Evolutionary conservation across 2,329 filamentous ascomycete genomes (phyloP), one percentile per base, ranked within the genome.

Genomic region (Didymella glomerata): DNA sequence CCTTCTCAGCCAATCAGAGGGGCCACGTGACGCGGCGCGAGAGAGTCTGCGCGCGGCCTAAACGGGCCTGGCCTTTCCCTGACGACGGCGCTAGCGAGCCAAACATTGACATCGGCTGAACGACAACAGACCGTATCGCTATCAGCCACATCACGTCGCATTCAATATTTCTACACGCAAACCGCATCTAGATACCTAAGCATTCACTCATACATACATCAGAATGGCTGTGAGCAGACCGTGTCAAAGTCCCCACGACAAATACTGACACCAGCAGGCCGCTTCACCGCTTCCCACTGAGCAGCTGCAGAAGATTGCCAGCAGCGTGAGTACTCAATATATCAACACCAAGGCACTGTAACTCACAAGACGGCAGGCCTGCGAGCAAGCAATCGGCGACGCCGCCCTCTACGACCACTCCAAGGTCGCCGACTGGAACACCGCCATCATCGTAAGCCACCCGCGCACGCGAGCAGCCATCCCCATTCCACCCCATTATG

Each of bases 381-480:
- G 93, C 84, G 88, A 91, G 74, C 85, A 84, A 68, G 90, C 92
- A 60, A 86, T 98, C 70, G 87, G 88, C 63, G 84, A 80, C 64
- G 88, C 88, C 60, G 88, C 92, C 62, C 88, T 85, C 80, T 99
- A 99, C 82, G 90, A 96, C 66, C 95, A 98, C 79, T 80, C 88
- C 55, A 89, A 90, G 76, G 96, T 94, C 34, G 87, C 90, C 75
- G 82, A 87, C 69, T 98, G 94, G 94, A 98, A 98, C 83, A 90
- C 90, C 32, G 83, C 85, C 66, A 98, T 99, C 78, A 97, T 98
- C 78, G 93, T 96, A 85, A 71, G 87, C 55, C 57, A 82, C 61
- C 49, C 38, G 25, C 48, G 41, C 50, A 59, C 56, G 48, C 51
- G 47, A 53, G 41, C 48, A 40, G 40, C 25, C 38, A 20, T 48